These are phyloP conservation scores for Termitomyces sp. DNA, from an alignment of 768 basidiomycete species.

Conservation along the genomic window DNA sequence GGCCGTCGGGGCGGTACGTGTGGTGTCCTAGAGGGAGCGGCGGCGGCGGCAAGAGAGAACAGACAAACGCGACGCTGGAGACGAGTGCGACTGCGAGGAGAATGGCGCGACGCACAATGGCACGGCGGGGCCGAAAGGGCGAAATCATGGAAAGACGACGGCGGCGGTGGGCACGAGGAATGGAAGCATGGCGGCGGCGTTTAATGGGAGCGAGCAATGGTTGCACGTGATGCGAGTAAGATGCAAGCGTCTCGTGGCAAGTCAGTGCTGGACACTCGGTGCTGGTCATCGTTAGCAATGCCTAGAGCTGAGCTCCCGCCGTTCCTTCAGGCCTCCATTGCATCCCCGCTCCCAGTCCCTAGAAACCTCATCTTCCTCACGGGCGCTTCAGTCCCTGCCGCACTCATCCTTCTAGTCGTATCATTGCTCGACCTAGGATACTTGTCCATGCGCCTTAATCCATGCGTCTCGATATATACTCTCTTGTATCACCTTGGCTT, in stretches of 20 bases:
- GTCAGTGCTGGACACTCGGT: conserved; percentile 28
- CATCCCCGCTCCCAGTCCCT: conserved; percentile 16
- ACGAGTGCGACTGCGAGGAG: too few relatives aligned
- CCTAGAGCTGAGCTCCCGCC: conserved; percentile 10
- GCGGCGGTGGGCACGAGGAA: too few relatives aligned
- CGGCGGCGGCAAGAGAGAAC: too few relatives aligned
- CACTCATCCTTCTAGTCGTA: conserved; percentile 21
- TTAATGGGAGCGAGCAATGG: too few relatives aligned
- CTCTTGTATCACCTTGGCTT: conserved; percentile 22
- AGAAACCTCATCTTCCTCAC: conserved; percentile 23
- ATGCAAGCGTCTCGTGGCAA: too few relatives aligned
- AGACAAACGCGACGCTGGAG: too few relatives aligned
- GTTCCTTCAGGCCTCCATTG: conserved; percentile 1
- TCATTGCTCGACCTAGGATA: conserved; percentile 28
- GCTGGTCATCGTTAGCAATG: conserved; percentile 21
- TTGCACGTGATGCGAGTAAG: too few relatives aligned
- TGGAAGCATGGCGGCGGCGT: too few relatives aligned
- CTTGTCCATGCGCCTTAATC: conserved; percentile 27
- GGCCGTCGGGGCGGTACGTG: conserved; percentile 30
- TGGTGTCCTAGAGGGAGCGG: conserved; percentile 23
- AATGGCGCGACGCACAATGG: too few relatives aligned
- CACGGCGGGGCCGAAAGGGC: too few relatives aligned
- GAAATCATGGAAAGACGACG: too few relatives aligned
- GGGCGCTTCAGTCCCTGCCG: conserved; percentile 18
- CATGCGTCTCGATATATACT: conserved; percentile 23